These are phyloP conservation scores for Cicer yamashitae DNA, from an alignment of 306 rosid species.

Conservation along the genomic window DNA sequence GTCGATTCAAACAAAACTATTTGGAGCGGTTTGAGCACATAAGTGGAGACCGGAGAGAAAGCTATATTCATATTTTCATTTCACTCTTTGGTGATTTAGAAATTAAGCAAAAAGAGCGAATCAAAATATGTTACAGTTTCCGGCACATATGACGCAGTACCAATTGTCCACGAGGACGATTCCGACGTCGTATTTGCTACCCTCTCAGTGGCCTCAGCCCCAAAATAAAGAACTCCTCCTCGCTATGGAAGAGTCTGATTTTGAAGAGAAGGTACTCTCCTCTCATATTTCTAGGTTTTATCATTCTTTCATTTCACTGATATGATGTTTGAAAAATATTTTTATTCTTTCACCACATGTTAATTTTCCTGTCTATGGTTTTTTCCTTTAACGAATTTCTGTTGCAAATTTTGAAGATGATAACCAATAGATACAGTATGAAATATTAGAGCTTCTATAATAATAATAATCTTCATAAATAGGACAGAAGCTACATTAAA, in stretches of 20 bases:
- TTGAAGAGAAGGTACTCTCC: conserved; percentile 73
- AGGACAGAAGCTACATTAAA: neutral
- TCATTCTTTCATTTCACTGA: neutral
- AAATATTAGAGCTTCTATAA: neutral
- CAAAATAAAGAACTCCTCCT: conserved; percentile 91
- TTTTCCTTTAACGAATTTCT: too few relatives aligned
- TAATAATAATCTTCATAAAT: too few relatives aligned
- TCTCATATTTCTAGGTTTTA: neutral
- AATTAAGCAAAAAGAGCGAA: neutral
- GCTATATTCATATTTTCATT: too few relatives aligned
- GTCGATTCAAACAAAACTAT: too few relatives aligned
- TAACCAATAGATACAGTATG: neutral
- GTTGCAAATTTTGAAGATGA: neutral
- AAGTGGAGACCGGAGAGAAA: too few relatives aligned
- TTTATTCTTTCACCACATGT: neutral
- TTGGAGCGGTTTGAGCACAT: too few relatives aligned
- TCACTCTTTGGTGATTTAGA: too few relatives aligned
- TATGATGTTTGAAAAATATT: neutral
- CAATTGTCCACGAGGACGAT: conserved; percentile 76
- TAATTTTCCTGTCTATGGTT: too few relatives aligned
- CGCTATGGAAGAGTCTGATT: conserved; percentile 90
- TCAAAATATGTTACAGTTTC: conserved; percentile 76
- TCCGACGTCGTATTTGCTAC: conserved; percentile 85
- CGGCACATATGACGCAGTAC: conserved; percentile 87
- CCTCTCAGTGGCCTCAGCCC: conserved; percentile 91